phyloP scores from a whole-genome alignment of 2,329 filamentous ascomycete species.

The Epichloe sibirici region DNA sequence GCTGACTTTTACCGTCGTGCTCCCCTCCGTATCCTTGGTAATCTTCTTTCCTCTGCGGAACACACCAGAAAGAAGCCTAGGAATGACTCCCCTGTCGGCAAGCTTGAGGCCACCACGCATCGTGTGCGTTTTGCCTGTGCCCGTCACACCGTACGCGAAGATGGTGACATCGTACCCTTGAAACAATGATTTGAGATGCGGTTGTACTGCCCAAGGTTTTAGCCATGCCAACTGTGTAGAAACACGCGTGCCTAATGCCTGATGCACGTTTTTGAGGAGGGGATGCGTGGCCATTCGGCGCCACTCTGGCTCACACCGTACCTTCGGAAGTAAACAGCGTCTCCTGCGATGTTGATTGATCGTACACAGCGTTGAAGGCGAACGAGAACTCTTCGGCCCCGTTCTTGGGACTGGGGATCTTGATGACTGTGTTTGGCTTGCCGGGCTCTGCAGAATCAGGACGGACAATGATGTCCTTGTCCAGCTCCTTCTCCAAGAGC shows the following conservation, averaged over 20 bases:
- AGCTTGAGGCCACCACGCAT: slow-evolving; percentile 86
- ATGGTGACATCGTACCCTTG: slow-evolving; percentile 78
- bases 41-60: slow-evolving; percentile 80
- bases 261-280: not conserved
- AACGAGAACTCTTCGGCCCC: slow-evolving; percentile 85
- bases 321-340: slow-evolving; percentile 82
- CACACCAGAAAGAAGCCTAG: slow-evolving; percentile 70
- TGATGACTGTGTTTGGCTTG: slow-evolving; percentile 56
- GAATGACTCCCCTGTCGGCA: slow-evolving; percentile 78
- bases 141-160: slow-evolving; percentile 88
- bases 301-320: slow-evolving; percentile 25
- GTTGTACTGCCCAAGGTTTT: slow-evolving; percentile 51
- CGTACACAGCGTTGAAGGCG: slow-evolving; percentile 88
- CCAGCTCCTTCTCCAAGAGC: slow-evolving; percentile 71
- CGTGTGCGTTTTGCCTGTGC: slow-evolving; percentile 89
- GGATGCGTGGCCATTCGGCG: not conserved
- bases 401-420: slow-evolving; percentile 91
- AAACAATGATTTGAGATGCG: slow-evolving; percentile 85
- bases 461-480: slow-evolving; percentile 75
- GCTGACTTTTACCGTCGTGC: slow-evolving; percentile 58
- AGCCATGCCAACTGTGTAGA: slow-evolving; percentile 7
- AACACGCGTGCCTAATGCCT: not conserved
- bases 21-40: slow-evolving; percentile 60
- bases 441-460: slow-evolving; percentile 50
- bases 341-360: slow-evolving; percentile 67